phyloP scores from a whole-genome alignment of 73 alveolate genomes.

The Paramecium pentaurelia region DNA sequence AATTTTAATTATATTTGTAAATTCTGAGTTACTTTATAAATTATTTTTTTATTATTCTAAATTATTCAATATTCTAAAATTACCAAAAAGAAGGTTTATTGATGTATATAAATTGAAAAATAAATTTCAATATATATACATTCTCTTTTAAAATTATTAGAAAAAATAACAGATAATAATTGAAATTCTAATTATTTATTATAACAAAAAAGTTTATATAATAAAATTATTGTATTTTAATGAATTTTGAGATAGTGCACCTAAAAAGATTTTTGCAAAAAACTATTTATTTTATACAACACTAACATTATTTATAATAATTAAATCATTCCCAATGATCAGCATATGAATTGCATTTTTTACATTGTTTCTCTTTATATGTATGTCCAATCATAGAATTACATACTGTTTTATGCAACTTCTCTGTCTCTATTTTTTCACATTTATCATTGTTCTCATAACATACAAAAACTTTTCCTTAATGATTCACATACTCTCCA shows the following conservation, averaged over 20 bases:
- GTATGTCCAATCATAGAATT: slow-evolving; percentile 30
- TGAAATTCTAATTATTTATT: background rate
- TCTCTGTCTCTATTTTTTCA: background rate
- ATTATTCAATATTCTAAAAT: too few relatives aligned
- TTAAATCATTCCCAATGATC: background rate
- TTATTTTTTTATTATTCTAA: too few relatives aligned
- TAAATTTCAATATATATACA: too few relatives aligned
- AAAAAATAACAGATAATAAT: background rate
- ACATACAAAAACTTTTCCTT: slow-evolving; percentile 11
- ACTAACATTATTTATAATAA: background rate
- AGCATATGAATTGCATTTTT: background rate
- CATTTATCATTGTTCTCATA: slow-evolving; percentile 9
- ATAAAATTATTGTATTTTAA: background rate
- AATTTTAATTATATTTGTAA: too few relatives aligned
- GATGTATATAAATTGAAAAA: too few relatives aligned
- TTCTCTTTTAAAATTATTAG: too few relatives aligned
- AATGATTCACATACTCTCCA: slow-evolving; percentile 42
- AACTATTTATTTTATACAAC: background rate
- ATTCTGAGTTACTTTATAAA: too few relatives aligned
- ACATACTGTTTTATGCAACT: background rate
- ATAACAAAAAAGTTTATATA: too few relatives aligned
- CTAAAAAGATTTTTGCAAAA: background rate
- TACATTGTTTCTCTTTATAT: background rate
- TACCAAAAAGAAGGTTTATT: too few relatives aligned
- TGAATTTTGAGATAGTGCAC: background rate